Evolutionary conservation across 2,329 filamentous ascomycete species (phyloP).

Genomic region (Coniochaeta sp.): DNA sequence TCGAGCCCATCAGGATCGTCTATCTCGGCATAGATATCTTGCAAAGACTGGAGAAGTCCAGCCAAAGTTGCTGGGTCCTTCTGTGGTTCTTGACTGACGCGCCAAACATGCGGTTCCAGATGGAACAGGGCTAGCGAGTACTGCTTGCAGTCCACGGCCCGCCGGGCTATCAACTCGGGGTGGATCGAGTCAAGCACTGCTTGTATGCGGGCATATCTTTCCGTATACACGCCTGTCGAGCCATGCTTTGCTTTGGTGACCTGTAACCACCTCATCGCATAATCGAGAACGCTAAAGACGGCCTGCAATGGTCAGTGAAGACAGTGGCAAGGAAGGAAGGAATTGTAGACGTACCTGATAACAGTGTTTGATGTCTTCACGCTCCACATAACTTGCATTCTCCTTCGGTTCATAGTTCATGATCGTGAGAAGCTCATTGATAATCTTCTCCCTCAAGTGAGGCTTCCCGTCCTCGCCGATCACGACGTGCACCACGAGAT

Average conservation of each 20-base stretch:
- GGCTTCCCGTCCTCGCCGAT: conserved; percentile 51
- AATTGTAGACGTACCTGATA: conserved; percentile 59
- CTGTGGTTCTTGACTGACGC: conserved; percentile 41
- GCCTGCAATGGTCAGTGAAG: conserved; percentile 43
- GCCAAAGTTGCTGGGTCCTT: conserved; percentile 46
- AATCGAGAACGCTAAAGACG: conserved; percentile 85
- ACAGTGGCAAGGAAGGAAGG: neutral
- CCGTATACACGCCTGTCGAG: conserved; percentile 15
- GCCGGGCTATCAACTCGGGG: conserved; percentile 64
- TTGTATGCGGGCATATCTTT: conserved; percentile 41
- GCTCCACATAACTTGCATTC: conserved; percentile 49
- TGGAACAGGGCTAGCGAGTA: conserved; percentile 90
- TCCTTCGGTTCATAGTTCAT: conserved; percentile 52
- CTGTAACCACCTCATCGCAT: conserved; percentile 84
- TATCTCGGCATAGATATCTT: conserved; percentile 94
- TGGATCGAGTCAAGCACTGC: conserved; percentile 58
- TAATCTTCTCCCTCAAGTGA: conserved; percentile 54
- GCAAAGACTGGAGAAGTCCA: conserved; percentile 67
- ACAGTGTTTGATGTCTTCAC: conserved; percentile 73
- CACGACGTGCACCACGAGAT: conserved; percentile 75
- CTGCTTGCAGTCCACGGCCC: conserved; percentile 89
- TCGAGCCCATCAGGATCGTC: conserved; percentile 96
- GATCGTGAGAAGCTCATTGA: conserved; percentile 67
- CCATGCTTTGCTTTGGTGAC: conserved; percentile 48
- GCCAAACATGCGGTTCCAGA: conserved; percentile 72